Percentiles rank a stretch among this genome's conserved stretches.
These are phyloP conservation scores for Cercospora sesami DNA, from an alignment of 2,329 filamentous ascomycete genomes.

Conservation along the genomic window DNA sequence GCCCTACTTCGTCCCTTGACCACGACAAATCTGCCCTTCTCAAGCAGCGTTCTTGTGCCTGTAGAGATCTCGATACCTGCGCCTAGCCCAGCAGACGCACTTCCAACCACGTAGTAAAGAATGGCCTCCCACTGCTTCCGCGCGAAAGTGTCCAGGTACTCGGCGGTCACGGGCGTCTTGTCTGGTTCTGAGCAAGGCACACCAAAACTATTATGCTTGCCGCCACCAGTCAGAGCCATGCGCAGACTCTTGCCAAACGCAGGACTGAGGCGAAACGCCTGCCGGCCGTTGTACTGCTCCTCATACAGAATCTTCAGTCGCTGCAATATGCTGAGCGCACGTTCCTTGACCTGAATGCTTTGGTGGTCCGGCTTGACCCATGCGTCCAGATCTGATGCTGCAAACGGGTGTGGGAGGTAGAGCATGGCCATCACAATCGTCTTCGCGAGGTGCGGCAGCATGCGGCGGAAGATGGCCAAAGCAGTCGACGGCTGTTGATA, in stretches of 20 bases:
- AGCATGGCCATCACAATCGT: constrained; percentile 93
- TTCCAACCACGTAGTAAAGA: constrained; percentile 88
- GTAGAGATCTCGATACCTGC: constrained; percentile 55
- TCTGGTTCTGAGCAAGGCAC: constrained; percentile 70
- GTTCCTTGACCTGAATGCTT: constrained; percentile 64
- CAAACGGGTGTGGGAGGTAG: constrained; percentile 80
- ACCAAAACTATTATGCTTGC: constrained; percentile 84
- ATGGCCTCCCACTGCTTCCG: constrained; percentile 93
- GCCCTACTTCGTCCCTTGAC: constrained; percentile 43
- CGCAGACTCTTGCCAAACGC: constrained; percentile 83
- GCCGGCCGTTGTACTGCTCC: constrained; percentile 60
- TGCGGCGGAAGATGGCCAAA: constrained; percentile 92
- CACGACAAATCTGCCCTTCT: constrained; percentile 78
- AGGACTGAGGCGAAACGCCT: constrained; percentile 73
- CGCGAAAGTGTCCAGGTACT: constrained; percentile 81
- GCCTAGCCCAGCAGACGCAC: constrained; percentile 56
- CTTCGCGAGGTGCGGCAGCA: constrained; percentile 93
- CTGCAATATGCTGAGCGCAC: constrained; percentile 76
- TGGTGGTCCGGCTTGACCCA: constrained; percentile 70
- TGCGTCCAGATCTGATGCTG: constrained; percentile 74
- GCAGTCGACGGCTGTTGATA: constrained; percentile 96
- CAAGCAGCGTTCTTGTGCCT: constrained; percentile 80
- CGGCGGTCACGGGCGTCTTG: constrained; percentile 63
- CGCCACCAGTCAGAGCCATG: constrained; percentile 76
- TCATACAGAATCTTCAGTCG: constrained; percentile 82